Conservation (phyloP, 106 monocot genomes). For the Posidonia australis region DNA sequence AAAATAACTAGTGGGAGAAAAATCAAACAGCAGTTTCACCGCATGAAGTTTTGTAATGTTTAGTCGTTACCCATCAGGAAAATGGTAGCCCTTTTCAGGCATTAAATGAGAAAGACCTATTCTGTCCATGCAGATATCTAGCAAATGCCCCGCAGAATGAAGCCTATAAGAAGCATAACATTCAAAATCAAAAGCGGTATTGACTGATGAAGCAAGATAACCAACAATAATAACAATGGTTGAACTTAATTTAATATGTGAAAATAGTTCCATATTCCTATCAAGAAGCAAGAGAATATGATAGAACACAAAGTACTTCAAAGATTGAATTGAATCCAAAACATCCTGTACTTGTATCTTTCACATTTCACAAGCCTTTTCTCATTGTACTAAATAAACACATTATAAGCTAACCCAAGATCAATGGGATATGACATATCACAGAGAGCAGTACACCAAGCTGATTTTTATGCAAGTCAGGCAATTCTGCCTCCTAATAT, state of each 20-base stretch:
- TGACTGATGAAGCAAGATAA: not conserved
- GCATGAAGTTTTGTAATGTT: not conserved
- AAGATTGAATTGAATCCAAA: too few species aligned
- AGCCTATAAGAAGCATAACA: conserved; percentile 34
- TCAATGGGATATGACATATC: too few species aligned
- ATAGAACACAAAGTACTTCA: too few species aligned
- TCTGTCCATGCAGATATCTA: conserved; percentile 65
- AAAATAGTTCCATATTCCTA: not conserved
- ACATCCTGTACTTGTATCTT: too few species aligned
- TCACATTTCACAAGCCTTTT: too few species aligned
- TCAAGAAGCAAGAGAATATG: too few species aligned
- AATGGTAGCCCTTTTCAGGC: conserved; percentile 71
- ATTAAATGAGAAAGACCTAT: conserved; percentile 48
- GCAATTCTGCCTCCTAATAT: too few species aligned
- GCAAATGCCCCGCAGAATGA: conserved; percentile 87
- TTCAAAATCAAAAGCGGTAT: not conserved
- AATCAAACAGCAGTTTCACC: not conserved
- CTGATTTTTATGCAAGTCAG: too few species aligned
- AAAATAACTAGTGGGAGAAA: too few species aligned
- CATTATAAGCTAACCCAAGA: too few species aligned
- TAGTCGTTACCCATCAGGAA: conserved; percentile 60
- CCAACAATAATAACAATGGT: not conserved
- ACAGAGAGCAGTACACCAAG: too few species aligned
- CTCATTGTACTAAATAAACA: too few species aligned
- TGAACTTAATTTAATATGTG: not conserved